Percentiles rank a stretch among this genome's conserved stretches.
phyloP scores from a whole-genome alignment of 305 asterid genomes.

The Fraxinus xanthoxyloides region DNA sequence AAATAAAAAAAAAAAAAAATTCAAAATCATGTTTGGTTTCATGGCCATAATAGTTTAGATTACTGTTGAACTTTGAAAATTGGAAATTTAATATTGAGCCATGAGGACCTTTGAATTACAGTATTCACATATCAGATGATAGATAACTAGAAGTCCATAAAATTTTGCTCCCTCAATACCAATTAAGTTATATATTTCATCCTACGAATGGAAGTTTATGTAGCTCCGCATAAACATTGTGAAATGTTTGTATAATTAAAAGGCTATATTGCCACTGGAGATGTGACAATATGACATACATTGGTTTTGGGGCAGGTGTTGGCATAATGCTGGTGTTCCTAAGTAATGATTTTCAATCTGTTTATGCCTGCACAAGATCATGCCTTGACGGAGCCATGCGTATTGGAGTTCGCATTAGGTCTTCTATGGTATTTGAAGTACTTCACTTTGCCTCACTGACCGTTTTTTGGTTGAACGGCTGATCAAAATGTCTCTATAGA shows the following conservation, averaged over 20 bases:
- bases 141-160: neutral
- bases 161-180: neutral
- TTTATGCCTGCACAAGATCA: neutral
- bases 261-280: neutral
- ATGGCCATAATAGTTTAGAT: neutral
- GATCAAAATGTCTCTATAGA: neutral
- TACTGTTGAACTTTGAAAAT: neutral
- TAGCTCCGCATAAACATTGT: neutral
- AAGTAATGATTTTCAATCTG: neutral
- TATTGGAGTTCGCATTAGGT: neutral
- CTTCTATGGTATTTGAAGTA: neutral
- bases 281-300: neutral
- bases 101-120: neutral
- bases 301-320: neutral
- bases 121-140: neutral
- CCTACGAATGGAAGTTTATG: neutral
- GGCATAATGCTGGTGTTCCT: neutral
- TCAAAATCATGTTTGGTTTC: neutral
- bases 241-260: neutral
- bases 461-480: neutral
- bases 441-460: neutral
- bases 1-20: no score
- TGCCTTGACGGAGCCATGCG: neutral
- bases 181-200: neutral
- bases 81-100: neutral